phyloP scores from a whole-genome alignment of 805 yeast species.

The Nakazawaea siamensis region DNA sequence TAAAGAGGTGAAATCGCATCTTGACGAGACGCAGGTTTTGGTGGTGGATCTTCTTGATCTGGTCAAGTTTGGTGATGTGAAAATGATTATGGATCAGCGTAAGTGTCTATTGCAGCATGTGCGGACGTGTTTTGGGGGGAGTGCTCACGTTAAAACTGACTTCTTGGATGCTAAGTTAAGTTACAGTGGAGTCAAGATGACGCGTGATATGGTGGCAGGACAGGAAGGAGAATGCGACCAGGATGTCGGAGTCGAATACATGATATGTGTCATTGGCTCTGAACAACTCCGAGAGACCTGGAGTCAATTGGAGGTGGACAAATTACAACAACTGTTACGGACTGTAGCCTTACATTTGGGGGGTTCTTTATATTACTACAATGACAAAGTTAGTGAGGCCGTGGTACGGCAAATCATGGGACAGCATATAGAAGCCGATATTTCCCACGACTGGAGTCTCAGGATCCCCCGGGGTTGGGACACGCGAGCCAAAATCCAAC shows the following conservation, averaged over 20 bases:
- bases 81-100: no score
- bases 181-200: no score
- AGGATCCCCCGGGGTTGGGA: slow-evolving; percentile 43
- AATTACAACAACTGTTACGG: slow-evolving; percentile 6
- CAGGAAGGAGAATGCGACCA: slow-evolving; percentile 7
- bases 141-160: no score
- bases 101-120: no score
- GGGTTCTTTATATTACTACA: background rate
- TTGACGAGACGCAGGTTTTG: no score
- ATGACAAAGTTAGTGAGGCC: no score
- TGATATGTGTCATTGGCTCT: slow-evolving; percentile 1
- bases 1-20: no score
- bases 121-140: no score
- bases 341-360: slow-evolving; percentile 5
- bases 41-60: no score
- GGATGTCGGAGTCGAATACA: slow-evolving; percentile 5
- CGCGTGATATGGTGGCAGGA: no score
- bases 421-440: background rate
- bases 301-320: slow-evolving; percentile 6
- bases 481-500: slow-evolving; percentile 42
- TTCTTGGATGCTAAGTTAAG: no score
- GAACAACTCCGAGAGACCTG: background rate
- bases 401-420: background rate
- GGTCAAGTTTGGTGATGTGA: no score
- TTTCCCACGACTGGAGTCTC: background rate